Evolutionary conservation across 2,329 filamentous ascomycete genomes (phyloP), one percentile per base, ranked within the genome.

Genomic region (Fusarium anguioides): DNA sequence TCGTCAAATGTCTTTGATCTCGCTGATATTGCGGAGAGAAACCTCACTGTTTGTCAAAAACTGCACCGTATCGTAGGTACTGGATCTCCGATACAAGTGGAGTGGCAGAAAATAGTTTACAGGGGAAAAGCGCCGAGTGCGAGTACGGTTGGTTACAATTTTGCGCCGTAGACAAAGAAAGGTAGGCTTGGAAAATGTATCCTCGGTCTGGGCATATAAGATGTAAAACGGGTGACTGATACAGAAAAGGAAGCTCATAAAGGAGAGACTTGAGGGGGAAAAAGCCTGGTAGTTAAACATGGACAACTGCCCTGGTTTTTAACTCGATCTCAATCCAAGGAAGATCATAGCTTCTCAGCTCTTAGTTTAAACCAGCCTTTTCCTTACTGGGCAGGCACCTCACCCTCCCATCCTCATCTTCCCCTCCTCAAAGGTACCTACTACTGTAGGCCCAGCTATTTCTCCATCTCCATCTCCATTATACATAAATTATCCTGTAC

Each of bases 81-180:
- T 40, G 59, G 65, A 70, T 65, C 68, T 68, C 64, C 61, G 61
- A 70, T 60, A 49, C 29, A 44, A 69, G 66, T 68, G 69, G 68
- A 50, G 68, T 70, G 62, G 51, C 26, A 31, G 27, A 20, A 37
- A 23, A 60, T 50, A 42, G 45, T 59, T 69, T 52, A 27, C 56
- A 61, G 56, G 51, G 60, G 37, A 46, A 23, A 60, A 57, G 45
- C 60, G 45, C 60, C 60, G 51, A 64, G 59, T 58, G 39, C 59
- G 60, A 64, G 44, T 45, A 63, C 58, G 58, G 40, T 17, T 31
- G 37, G 46, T 24, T 57, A 46, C 46, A 31, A 36, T 24, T 48
- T 54, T 49, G 15, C 52, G 58, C 45, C 46, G 51, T 51, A 64
- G 46, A 21, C 46, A 52, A 37, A 35, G 21, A 18, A 27, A n/a